Evolutionary conservation across 2,329 filamentous ascomycete species (phyloP).

Genomic region (Akanthomyces dipterigenus): DNA sequence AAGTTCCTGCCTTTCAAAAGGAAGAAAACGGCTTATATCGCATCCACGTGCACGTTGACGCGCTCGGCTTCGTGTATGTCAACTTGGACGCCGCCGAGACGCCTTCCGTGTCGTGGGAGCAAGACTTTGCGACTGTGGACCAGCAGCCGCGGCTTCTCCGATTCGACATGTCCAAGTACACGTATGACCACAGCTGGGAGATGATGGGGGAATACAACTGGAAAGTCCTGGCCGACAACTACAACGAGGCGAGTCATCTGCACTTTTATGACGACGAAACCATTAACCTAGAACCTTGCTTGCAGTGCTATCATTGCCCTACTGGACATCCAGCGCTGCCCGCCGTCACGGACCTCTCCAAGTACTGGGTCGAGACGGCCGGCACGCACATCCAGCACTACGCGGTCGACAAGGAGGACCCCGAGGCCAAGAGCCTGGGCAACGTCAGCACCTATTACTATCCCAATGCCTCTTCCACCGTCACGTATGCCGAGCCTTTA

Average conservation of each 20-base stretch:
- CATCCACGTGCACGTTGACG: constrained; percentile 39
- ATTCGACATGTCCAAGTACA: constrained; percentile 21
- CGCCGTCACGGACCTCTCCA: constrained; percentile 47
- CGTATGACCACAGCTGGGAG: constrained; percentile 26
- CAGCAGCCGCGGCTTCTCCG: constrained; percentile 18
- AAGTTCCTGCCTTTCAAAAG: constrained; percentile 33
- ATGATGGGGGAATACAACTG: constrained; percentile 31
- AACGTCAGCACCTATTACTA: constrained; percentile 33
- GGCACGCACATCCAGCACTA: constrained; percentile 35
- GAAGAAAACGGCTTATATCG: constrained; percentile 36
- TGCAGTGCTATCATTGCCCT: constrained; percentile 42
- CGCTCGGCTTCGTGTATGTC: constrained; percentile 42
- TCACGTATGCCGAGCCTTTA: constrained; percentile 28
- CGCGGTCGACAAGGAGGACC: constrained; percentile 25
- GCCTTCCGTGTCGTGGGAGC: constrained; percentile 35
- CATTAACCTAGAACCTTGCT: too few relatives aligned
- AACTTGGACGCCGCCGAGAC: constrained; percentile 36
- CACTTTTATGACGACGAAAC: too few relatives aligned
- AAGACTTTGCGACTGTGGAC: constrained; percentile 29
- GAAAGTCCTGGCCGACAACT: constrained; percentile 39
- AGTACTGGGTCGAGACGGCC: constrained; percentile 45
- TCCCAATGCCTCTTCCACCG: constrained; percentile 31
- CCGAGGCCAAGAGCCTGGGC: constrained; percentile 27
- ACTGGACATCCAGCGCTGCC: constrained; percentile 52
- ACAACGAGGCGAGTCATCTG: too few relatives aligned